These are phyloP conservation scores for Pelagomonas calceolata DNA, from an alignment of 108 stramenopile species.

Conservation along the genomic window DNA sequence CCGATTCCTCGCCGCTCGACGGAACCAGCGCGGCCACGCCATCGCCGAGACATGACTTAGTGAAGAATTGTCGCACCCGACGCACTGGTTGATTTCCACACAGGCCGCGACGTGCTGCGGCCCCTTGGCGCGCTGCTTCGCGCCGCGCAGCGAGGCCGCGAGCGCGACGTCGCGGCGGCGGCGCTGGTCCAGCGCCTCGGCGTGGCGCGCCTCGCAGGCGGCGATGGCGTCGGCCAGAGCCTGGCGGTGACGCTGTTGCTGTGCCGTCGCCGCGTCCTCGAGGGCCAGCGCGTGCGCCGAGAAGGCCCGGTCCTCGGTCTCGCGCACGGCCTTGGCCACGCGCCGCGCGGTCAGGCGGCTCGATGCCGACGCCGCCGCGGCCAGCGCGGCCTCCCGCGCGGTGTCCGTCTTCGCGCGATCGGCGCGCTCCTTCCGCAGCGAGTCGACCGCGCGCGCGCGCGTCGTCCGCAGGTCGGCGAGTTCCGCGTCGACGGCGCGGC, in stretches of 20 bases:
- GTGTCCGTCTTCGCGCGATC: no score
- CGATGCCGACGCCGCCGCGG: no score
- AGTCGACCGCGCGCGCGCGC: neutral
- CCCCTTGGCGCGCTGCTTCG: no score
- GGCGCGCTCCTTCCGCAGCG: neutral
- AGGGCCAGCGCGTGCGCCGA: neutral
- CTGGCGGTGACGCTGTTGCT: neutral
- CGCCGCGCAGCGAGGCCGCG: no score
- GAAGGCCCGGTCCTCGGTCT: neutral
- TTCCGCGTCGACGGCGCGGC: neutral
- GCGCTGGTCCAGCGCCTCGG: no score
- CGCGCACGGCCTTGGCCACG: neutral
- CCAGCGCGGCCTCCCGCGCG: neutral
- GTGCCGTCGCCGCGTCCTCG: neutral
- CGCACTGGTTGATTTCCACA: no score
- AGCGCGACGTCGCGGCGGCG: no score
- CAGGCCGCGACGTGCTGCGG: neutral
- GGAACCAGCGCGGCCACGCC: no score
- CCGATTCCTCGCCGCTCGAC: neutral
- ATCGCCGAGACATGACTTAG: no score
- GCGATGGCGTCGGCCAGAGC: neutral
- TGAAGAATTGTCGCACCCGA: no score
- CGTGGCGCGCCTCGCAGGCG: constrained; percentile 1
- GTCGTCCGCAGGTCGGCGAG: neutral
- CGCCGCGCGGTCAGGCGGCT: neutral